Percentiles rank a stretch among this genome's conserved stretches.
Evolutionary conservation across 2,329 filamentous ascomycete species (phyloP).

Genomic region (Colletotrichum gigasporum): DNA sequence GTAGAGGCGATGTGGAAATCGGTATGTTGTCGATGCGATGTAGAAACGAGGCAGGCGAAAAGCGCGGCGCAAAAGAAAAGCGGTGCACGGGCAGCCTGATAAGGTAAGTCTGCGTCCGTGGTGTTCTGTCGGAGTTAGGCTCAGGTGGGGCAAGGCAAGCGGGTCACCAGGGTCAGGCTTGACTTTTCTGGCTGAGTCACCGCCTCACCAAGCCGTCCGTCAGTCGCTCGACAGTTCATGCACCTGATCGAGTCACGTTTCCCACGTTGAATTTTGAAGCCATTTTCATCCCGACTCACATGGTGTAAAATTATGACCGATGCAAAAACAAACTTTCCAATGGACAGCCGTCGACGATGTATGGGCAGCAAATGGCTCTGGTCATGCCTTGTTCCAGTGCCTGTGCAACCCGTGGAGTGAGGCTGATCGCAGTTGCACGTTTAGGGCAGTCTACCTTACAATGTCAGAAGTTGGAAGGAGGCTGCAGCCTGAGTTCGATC

Average conservation of each 20-base stretch:
- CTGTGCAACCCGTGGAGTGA: too few relatives aligned
- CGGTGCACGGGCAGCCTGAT: conserved; percentile 21
- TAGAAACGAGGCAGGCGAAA: neutral
- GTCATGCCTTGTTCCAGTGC: too few relatives aligned
- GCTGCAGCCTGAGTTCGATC: too few relatives aligned
- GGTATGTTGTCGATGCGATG: neutral
- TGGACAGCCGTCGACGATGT: too few relatives aligned
- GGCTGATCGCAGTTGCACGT: too few relatives aligned
- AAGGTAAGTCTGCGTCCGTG: too few relatives aligned
- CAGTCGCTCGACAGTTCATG: neutral
- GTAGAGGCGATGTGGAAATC: neutral
- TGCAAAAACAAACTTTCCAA: too few relatives aligned
- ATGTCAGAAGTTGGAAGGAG: too few relatives aligned
- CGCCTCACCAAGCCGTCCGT: neutral
- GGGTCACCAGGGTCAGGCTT: neutral
- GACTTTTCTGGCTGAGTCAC: neutral
- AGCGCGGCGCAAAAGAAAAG: neutral
- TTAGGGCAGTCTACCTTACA: too few relatives aligned
- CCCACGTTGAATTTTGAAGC: neutral
- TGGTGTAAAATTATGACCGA: neutral
- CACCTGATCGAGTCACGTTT: neutral
- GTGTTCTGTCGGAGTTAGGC: neutral
- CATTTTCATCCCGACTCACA: neutral
- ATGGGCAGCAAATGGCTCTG: too few relatives aligned
- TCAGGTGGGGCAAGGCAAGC: conserved; percentile 5